Percentiles rank a stretch among this genome's conserved stretches.
Conservation (phyloP, 2,329 filamentous ascomycete species). For the Diplocarpon rosae region DNA sequence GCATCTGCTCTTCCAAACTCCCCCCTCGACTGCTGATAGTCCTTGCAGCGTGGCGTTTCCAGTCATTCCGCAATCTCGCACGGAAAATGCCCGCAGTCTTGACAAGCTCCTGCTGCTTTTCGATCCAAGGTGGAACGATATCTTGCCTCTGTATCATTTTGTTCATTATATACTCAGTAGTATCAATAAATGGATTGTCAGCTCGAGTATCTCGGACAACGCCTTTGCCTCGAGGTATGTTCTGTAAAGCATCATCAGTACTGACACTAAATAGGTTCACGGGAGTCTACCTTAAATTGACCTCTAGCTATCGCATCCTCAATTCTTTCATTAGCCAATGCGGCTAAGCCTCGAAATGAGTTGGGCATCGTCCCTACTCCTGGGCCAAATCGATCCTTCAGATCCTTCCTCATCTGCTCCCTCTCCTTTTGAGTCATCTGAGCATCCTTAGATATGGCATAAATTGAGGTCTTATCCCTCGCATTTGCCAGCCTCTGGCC, state of each 20-base stretch:
- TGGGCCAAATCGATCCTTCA: slow-evolving; percentile 72
- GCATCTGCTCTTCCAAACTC: slow-evolving; percentile 60
- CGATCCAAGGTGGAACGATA: slow-evolving; percentile 94
- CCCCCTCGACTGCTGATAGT: slow-evolving; percentile 71
- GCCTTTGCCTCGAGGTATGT: slow-evolving; percentile 69
- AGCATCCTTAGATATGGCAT: slow-evolving; percentile 38
- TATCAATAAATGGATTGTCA: slow-evolving; percentile 84
- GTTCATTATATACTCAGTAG: slow-evolving; percentile 96
- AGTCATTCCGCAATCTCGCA: slow-evolving; percentile 63
- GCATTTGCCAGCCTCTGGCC: slow-evolving; percentile 42
- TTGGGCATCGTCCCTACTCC: slow-evolving; percentile 63
- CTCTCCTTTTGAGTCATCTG: slow-evolving; percentile 60
- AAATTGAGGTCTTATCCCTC: slow-evolving; percentile 46
- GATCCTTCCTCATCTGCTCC: slow-evolving; percentile 57
- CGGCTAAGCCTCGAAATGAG: slow-evolving; percentile 65
- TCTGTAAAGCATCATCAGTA: slow-evolving; percentile 31
- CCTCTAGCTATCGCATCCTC: slow-evolving; percentile 88
- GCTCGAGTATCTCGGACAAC: slow-evolving; percentile 74
- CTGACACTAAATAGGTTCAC: background rate
- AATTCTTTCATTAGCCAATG: slow-evolving; percentile 82
- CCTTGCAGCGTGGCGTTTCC: slow-evolving; percentile 71
- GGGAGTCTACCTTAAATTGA: slow-evolving; percentile 51
- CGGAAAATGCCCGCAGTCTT: slow-evolving; percentile 62
- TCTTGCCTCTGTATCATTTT: slow-evolving; percentile 96
- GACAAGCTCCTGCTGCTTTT: slow-evolving; percentile 88